Percentiles rank a stretch among this genome's conserved stretches.
Conservation (phyloP, 2,329 filamentous ascomycete species). For the Lecanosticta acicola region DNA sequence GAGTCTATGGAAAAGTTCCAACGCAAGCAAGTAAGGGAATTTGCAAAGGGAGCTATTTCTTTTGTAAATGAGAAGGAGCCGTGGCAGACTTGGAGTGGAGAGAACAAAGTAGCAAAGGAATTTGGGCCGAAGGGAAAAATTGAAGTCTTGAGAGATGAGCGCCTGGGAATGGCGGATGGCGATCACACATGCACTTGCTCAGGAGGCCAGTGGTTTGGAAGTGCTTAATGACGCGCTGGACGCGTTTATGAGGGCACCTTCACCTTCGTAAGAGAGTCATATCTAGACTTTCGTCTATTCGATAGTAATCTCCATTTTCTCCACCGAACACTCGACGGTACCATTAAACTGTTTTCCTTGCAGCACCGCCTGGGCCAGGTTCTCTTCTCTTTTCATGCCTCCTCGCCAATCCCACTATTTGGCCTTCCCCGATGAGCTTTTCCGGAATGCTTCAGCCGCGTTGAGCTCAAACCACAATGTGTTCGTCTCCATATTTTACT, state of each 20-base stretch:
- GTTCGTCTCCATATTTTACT: no score
- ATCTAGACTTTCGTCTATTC: no score
- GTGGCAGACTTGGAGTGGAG: conserved; percentile 3
- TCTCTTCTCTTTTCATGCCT: no score
- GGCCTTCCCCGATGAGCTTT: no score
- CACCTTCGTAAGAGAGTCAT: neutral
- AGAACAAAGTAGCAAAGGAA: conserved; percentile 2
- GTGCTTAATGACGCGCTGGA: conserved; percentile 8
- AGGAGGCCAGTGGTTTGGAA: conserved; percentile 20
- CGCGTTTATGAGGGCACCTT: conserved; percentile 4
- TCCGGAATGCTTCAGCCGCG: no score
- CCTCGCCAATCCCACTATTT: no score
- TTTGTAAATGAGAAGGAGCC: conserved; percentile 35
- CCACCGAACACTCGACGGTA: no score
- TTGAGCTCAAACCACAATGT: no score
- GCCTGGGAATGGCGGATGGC: conserved; percentile 22
- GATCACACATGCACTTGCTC: conserved; percentile 37
- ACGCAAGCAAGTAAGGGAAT: conserved; percentile 27
- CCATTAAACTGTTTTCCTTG: no score
- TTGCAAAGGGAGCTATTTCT: conserved; percentile 36
- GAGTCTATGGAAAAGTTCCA: conserved; percentile 35
- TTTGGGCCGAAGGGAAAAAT: conserved; percentile 4
- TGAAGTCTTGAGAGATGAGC: conserved; percentile 5
- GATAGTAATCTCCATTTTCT: no score
- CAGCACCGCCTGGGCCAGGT: no score